Conservation (phyloP, 257 asterid species). For the Primulina eburnea region DNA sequence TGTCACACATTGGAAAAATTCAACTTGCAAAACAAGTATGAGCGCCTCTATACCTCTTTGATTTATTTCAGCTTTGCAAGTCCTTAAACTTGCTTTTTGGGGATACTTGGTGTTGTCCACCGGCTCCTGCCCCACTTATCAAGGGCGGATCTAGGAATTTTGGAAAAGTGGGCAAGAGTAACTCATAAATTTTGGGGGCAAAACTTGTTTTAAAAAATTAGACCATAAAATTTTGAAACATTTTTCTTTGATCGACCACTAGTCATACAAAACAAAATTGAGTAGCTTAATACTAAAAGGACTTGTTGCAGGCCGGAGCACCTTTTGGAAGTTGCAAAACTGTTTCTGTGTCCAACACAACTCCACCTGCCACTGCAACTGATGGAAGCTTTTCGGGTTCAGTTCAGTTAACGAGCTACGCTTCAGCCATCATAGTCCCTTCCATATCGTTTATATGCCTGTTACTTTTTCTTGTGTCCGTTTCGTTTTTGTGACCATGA, state of each 20-base stretch:
- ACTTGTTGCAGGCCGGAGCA: slow-evolving; percentile 69
- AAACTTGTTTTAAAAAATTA: not conserved
- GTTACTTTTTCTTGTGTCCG: slow-evolving; percentile 27
- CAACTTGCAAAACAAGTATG: not conserved
- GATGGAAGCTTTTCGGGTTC: slow-evolving; percentile 94
- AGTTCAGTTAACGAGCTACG: slow-evolving; percentile 74
- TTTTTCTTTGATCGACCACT: not conserved
- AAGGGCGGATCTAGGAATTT: not conserved
- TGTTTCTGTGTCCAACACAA: slow-evolving; percentile 40
- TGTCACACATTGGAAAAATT: not conserved
- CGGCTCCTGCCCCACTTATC: not conserved
- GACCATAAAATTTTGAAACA: not conserved
- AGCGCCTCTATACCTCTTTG: not conserved
- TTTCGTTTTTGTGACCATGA: slow-evolving; percentile 33
- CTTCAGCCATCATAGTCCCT: slow-evolving; percentile 40
- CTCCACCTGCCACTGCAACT: slow-evolving; percentile 39
- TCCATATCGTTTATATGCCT: slow-evolving; percentile 27
- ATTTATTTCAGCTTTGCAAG: not conserved
- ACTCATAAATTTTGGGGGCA: not conserved
- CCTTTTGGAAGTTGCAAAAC: slow-evolving; percentile 77
- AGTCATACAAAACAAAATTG: not conserved
- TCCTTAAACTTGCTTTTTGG: not conserved
- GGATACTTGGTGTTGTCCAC: not conserved
- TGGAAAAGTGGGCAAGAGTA: not conserved
- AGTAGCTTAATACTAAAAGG: slow-evolving; percentile 7